These are phyloP conservation scores for Salvia rosmarinus DNA, from an alignment of 257 asterid genomes.

Conservation along the genomic window DNA sequence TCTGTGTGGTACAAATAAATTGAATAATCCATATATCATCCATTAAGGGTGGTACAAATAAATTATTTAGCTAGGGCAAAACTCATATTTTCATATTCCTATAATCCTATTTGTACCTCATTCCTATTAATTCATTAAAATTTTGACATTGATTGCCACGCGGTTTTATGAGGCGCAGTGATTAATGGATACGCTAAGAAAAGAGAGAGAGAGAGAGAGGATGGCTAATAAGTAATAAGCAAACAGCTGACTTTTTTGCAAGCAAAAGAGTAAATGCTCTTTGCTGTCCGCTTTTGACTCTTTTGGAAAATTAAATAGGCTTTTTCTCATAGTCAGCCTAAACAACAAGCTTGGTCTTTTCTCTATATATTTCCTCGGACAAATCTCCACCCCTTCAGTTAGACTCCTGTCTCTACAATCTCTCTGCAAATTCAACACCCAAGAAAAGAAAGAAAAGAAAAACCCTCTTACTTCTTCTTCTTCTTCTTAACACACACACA, in stretches of 20 bases:
- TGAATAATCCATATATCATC: no score
- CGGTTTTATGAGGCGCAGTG: conserved; percentile 45
- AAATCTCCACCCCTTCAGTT: conserved; percentile 39
- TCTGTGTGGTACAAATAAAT: no score
- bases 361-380: conserved; percentile 51
- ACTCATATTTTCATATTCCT: no score
- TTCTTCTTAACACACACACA: not conserved
- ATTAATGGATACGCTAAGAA: conserved; percentile 12
- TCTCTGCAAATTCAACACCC: not conserved
- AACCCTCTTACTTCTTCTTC: not conserved
- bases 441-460: not conserved
- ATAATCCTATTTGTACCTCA: no score
- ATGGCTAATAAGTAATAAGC: no score
- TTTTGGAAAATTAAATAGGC: conserved; percentile 32
- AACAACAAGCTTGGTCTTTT: conserved; percentile 38
- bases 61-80: no score
- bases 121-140: conserved; percentile 33
- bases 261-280: conserved; percentile 64
- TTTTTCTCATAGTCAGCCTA: conserved; percentile 48
- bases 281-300: conserved; percentile 73
- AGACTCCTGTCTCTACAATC: conserved; percentile 43
- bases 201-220: conserved; percentile 2
- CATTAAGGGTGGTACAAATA: conserved; percentile 22
- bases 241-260: conserved; percentile 59
- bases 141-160: conserved; percentile 58